Base-by-base conservation (phyloP, 192 early-diverging fungal genomes). In the Backusella tarrabulga region DNA sequence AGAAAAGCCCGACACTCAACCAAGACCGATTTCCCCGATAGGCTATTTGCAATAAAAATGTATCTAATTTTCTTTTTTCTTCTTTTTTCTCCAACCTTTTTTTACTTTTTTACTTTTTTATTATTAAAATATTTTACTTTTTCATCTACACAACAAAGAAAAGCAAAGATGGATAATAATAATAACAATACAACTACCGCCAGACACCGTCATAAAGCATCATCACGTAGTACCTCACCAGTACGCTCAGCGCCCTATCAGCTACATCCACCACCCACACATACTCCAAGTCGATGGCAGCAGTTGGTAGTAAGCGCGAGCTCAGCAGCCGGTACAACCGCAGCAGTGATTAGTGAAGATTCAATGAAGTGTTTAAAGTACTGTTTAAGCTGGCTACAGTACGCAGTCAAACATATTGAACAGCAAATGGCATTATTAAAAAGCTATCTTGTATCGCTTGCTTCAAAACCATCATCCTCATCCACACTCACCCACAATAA, bases 381-480 rank as follows among this genome's bases (percentile, higher is more conserved):
- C 83, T 98, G 97, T 83, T 83, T 96, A 29, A 88, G 93, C 77
- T 97, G 94, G 94, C 83, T 97, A 5, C 89, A 91, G 80, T 96
- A 96, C 73, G 95, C 96, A 0, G 89, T 92, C 6, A 87, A 88
- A 32, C 90, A 93, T 44, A 88, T 95, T 23, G 88, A 86, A 9
- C 87, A 88, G 44, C 93, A 95, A 63, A 94, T 95, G 54, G 71
- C 79, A 8, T 77, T 88, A 26, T 82, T 95, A 73, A 86, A 87
- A 17, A 79, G 82, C 36, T 90, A 91, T 63, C 76, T 95, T 12
- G 86, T 86, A 29, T 85, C 79, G 5, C 73, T 87, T 35, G 82
- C 82, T 7, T 66, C 77, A 6, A 70, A 67, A 34, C n/a, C 36
- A 36, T 72, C 67, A 17, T 75, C 74, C 5, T 26, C 41, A 17